Percentiles rank a stretch among this genome's conserved stretches.
Evolutionary conservation across 345 rosid species (phyloP).

Genomic region (Eucalyptus sp.): DNA sequence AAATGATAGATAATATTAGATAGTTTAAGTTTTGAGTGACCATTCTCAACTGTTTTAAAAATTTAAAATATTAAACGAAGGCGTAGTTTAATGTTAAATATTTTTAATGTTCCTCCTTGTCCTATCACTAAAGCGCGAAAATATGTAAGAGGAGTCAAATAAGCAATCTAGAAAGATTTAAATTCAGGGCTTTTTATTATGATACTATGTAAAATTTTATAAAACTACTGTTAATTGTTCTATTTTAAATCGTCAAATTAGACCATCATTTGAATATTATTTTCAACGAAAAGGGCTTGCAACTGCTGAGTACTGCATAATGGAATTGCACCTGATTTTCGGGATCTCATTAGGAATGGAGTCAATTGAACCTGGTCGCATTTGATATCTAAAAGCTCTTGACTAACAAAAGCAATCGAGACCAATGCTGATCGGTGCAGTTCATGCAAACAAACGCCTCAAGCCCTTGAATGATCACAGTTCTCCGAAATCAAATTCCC

Average conservation of each 20-base stretch:
- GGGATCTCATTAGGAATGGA: background rate
- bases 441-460: background rate
- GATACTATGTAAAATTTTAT: background rate
- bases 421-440: background rate
- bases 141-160: background rate
- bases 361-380: background rate
- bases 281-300: background rate
- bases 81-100: background rate
- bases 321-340: background rate
- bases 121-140: background rate
- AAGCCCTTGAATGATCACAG: background rate
- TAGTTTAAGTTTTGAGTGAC: background rate
- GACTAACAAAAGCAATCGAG: background rate
- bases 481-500: background rate
- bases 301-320: background rate
- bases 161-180: background rate
- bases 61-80: background rate
- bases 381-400: background rate
- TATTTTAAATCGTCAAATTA: background rate
- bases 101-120: background rate
- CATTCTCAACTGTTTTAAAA: background rate
- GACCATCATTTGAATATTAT: background rate
- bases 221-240: fast-evolving
- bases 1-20: background rate
- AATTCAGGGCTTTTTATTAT: background rate